These are phyloP conservation scores for Mucor mucedo DNA, from an alignment of 371 early-diverging fungal species.

Conservation along the genomic window DNA sequence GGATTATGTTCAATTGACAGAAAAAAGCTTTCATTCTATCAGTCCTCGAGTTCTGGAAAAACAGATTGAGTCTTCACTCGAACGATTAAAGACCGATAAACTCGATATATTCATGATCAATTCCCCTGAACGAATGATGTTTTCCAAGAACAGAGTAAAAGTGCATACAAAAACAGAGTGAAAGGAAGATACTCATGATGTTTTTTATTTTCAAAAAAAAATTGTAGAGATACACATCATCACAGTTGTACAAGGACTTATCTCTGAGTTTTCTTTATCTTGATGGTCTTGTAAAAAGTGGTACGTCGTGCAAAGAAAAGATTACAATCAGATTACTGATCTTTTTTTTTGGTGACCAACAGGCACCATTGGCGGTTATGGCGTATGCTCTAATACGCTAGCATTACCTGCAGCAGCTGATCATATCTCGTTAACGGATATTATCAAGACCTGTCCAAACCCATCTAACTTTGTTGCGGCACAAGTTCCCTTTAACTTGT, in stretches of 20 bases:
- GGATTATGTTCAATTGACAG: slow-evolving; percentile 59
- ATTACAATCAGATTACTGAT: not conserved
- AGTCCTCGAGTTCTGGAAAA: slow-evolving; percentile 64
- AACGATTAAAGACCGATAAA: slow-evolving; percentile 60
- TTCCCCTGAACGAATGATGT: slow-evolving; percentile 78
- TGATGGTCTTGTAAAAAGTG: slow-evolving; percentile 64
- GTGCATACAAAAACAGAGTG: not conserved
- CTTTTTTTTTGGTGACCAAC: not conserved
- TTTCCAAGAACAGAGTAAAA: slow-evolving; percentile 54
- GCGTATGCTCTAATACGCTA: slow-evolving; percentile 75
- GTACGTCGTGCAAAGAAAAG: slow-evolving; percentile 25
- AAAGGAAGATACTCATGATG: not conserved
- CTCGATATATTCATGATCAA: slow-evolving; percentile 82
- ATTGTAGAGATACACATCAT: slow-evolving; percentile 38
- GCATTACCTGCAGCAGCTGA: slow-evolving; percentile 64
- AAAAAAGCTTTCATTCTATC: slow-evolving; percentile 68
- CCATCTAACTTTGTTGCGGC: slow-evolving; percentile 64
- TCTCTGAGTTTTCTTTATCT: slow-evolving; percentile 64
- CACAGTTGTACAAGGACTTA: slow-evolving; percentile 63
- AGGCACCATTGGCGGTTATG: slow-evolving; percentile 72
- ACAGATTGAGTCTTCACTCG: slow-evolving; percentile 65
- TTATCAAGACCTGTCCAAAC: slow-evolving; percentile 41
- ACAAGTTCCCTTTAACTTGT: slow-evolving; percentile 78
- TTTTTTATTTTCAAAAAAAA: not conserved
- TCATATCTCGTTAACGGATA: slow-evolving; percentile 56